Conservation (phyloP, 2,329 filamentous ascomycete genomes). For the Coniochaeta ligniaria region DNA sequence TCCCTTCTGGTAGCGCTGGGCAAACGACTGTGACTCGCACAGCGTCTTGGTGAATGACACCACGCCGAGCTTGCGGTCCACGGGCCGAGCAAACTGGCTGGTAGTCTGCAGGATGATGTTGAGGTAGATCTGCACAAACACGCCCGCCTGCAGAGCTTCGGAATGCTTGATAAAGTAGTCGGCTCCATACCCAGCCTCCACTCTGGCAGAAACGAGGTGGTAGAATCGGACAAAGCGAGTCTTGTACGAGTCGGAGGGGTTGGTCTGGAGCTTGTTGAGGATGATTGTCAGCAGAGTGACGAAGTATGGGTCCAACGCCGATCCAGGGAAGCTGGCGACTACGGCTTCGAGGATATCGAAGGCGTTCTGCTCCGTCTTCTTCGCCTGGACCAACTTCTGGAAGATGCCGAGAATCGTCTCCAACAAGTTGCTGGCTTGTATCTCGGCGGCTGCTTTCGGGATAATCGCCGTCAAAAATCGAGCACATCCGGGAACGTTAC, state of each 20-base stretch:
- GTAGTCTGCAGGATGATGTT: constrained; percentile 83
- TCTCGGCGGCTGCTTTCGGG: constrained; percentile 64
- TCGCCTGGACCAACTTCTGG: constrained; percentile 76
- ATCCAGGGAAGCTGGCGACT: constrained; percentile 62
- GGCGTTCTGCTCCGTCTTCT: constrained; percentile 76
- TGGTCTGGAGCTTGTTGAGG: constrained; percentile 67
- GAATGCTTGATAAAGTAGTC: constrained; percentile 86
- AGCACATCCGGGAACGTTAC: constrained; percentile 87
- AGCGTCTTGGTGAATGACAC: constrained; percentile 90
- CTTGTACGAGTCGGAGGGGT: constrained; percentile 69
- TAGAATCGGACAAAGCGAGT: constrained; percentile 90
- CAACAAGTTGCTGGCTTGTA: constrained; percentile 72
- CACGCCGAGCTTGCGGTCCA: constrained; percentile 89
- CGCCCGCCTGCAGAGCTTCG: constrained; percentile 70
- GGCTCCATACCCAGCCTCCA: constrained; percentile 76
- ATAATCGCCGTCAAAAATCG: constrained; percentile 80
- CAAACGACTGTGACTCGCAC: constrained; percentile 78
- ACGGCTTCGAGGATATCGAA: constrained; percentile 88
- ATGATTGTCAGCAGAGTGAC: constrained; percentile 73
- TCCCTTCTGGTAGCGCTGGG: constrained; percentile 74
- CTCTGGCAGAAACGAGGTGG: constrained; percentile 74
- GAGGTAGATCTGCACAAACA: constrained; percentile 82
- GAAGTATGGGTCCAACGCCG: constrained; percentile 68
- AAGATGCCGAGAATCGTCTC: constrained; percentile 92
- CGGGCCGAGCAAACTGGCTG: constrained; percentile 76